phyloP scores from a whole-genome alignment of 192 early-diverging fungal genomes.

The Backusella westeae region DNA sequence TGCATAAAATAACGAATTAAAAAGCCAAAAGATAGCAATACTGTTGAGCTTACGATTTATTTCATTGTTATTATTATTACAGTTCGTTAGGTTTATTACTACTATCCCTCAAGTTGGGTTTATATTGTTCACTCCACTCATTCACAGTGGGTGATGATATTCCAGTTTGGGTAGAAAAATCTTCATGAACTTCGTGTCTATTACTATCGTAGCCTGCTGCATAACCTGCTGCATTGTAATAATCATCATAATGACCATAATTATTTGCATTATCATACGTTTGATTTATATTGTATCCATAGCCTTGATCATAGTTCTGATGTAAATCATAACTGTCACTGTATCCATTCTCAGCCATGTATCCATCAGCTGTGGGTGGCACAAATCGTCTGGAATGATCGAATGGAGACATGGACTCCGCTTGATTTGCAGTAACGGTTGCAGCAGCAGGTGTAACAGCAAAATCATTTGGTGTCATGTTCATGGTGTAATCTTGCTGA shows the following conservation, averaged over 20 bases:
- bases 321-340: neutral
- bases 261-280: neutral
- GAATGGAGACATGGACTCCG: neutral
- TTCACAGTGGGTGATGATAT: neutral
- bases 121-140: neutral
- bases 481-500: conserved; percentile 6
- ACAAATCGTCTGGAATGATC: neutral
- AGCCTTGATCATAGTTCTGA: neutral
- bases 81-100: neutral
- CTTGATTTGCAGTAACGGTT: neutral
- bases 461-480: conserved; percentile 16
- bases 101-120: neutral
- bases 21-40: neutral
- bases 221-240: neutral
- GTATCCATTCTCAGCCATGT: neutral
- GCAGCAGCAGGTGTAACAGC: neutral
- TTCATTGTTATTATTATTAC: neutral
- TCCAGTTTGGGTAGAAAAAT: neutral
- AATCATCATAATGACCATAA: neutral
- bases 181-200: neutral
- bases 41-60: neutral
- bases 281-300: neutral
- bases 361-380: neutral
- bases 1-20: neutral
- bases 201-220: neutral